Evolutionary conservation across 75 land plant species (phyloP).

Genomic region (Ceratopteris richardii): DNA sequence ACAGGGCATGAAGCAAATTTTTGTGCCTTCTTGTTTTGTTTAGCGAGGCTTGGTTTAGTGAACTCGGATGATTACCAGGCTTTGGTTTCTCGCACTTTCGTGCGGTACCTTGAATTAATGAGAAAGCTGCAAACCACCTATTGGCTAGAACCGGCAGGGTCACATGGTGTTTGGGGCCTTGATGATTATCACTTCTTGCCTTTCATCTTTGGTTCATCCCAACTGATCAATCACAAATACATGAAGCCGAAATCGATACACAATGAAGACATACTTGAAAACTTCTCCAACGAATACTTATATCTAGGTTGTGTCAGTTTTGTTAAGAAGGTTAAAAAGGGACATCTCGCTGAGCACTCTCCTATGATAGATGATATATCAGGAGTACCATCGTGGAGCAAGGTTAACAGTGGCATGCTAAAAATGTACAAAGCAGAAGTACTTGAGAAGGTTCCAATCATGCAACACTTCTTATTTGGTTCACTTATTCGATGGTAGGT

Average conservation of each 20-base stretch:
- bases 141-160: slow-evolving; percentile 89
- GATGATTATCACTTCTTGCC: slow-evolving; percentile 97
- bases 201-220: slow-evolving; percentile 85
- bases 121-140: slow-evolving; percentile 78
- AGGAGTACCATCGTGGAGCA: slow-evolving; percentile 78
- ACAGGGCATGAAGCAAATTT: slow-evolving; percentile 98
- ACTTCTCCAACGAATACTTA: slow-evolving; percentile 76
- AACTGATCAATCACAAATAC: slow-evolving; percentile 90
- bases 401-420: slow-evolving; percentile 89
- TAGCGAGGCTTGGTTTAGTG: slow-evolving; percentile 66
- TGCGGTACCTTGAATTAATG: slow-evolving; percentile 73
- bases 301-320: slow-evolving; percentile 78
- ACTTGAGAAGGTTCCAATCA: slow-evolving; percentile 94
- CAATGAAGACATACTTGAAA: slow-evolving; percentile 83
- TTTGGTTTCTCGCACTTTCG: slow-evolving; percentile 60
- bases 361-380: slow-evolving; percentile 97
- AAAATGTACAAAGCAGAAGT: slow-evolving; percentile 99
- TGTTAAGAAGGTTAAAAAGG: slow-evolving; percentile 93
- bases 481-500: slow-evolving; percentile 77
- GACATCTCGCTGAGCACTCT: slow-evolving; percentile 85
- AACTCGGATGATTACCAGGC: slow-evolving; percentile 73
- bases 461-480: slow-evolving; percentile 98
- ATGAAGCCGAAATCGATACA: slow-evolving; percentile 99
- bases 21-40: slow-evolving; percentile 83
- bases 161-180: slow-evolving; percentile 97